These are phyloP conservation scores for Lomentospora prolificans DNA, from an alignment of 2,329 filamentous ascomycete genomes.

Conservation along the genomic window DNA sequence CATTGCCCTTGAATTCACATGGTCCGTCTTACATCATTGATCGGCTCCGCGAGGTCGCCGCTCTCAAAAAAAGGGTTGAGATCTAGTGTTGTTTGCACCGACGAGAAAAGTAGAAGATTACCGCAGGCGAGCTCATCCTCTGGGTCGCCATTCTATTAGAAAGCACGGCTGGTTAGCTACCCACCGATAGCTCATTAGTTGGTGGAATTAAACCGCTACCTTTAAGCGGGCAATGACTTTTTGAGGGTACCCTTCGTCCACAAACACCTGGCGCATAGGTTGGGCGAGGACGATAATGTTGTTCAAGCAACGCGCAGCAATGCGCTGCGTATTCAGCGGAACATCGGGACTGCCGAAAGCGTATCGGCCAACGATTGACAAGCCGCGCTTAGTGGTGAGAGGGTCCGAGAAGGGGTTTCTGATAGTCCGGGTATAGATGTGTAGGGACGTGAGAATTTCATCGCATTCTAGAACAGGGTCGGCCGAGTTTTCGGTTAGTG, in stretches of 20 bases:
- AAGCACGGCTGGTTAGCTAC: background rate
- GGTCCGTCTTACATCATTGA: constrained; percentile 13
- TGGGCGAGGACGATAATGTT: constrained; percentile 13
- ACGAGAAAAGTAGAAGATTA: constrained; percentile 13
- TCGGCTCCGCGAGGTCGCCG: constrained; percentile 13
- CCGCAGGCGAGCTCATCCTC: constrained; percentile 13
- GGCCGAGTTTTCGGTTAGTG: background rate
- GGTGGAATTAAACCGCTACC: background rate
- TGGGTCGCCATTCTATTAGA: constrained; percentile 10
- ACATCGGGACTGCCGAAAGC: constrained; percentile 1
- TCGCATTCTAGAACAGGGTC: constrained; percentile 4
- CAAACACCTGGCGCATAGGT: constrained; percentile 11
- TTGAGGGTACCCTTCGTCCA: constrained; percentile 10
- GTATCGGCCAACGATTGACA: constrained; percentile 7
- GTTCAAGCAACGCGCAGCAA: constrained; percentile 9
- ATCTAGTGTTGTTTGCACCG: constrained; percentile 11
- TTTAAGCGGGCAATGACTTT: constrained; percentile 10
- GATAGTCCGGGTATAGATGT: constrained; percentile 7
- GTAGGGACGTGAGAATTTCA: constrained; percentile 6
- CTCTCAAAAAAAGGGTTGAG: constrained; percentile 33
- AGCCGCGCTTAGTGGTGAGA: constrained; percentile 4
- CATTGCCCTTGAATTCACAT: too few species aligned
- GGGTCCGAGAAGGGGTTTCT: constrained; percentile 1
- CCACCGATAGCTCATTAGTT: background rate
- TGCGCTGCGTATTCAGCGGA: background rate